Evolutionary conservation across 352 stramenopile genomes (phyloP).

Genomic region (Globisporangium takayamanum): DNA sequence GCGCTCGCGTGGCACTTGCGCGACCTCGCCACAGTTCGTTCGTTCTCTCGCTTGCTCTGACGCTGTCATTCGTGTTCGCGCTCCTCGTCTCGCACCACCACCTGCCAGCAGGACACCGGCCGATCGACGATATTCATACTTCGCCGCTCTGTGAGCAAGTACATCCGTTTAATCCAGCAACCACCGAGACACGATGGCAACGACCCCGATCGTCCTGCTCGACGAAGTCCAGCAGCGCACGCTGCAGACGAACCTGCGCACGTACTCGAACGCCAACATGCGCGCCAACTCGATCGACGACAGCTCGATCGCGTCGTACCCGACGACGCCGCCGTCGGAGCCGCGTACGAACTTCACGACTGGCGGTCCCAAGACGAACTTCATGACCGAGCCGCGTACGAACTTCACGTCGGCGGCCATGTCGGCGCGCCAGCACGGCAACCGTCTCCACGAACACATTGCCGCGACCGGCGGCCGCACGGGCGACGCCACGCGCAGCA

Average conservation of each 20-base stretch:
- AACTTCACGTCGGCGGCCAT: slow-evolving; percentile 1
- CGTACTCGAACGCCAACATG: not conserved
- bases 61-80: not conserved
- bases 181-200: not conserved
- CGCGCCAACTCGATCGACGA: too few species aligned
- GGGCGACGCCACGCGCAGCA: slow-evolving; percentile 11
- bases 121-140: too few species aligned
- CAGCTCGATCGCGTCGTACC: not conserved
- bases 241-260: not conserved
- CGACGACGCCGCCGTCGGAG: slow-evolving; percentile 7
- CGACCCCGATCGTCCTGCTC: not conserved
- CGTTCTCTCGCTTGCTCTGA: not conserved
- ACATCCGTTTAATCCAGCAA: not conserved
- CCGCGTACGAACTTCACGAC: slow-evolving; percentile 1
- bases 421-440: not conserved
- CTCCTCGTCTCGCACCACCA: not conserved
- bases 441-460: not conserved
- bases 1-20: not conserved
- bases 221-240: slow-evolving; percentile 3
- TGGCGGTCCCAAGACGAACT: not conserved
- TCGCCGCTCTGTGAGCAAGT: too few species aligned
- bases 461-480: not conserved
- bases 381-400: slow-evolving; percentile 1
- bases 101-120: not conserved
- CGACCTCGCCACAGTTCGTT: not conserved